phyloP scores from a whole-genome alignment of 139 green algal species.

The Gonium pectorale region DNA sequence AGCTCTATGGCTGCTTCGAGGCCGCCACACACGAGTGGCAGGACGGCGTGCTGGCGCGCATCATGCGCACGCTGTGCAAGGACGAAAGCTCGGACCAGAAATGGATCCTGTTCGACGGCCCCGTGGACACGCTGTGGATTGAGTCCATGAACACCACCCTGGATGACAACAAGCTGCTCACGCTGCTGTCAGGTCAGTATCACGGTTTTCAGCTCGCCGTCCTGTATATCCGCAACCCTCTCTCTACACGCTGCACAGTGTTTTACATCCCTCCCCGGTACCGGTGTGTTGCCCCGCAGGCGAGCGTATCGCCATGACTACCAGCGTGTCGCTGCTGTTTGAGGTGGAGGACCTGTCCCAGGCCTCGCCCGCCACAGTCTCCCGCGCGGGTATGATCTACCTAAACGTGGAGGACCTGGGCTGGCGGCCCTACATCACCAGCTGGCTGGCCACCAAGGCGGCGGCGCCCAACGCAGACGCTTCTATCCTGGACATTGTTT shows the following conservation, averaged over 20 bases:
- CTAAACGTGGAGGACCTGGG: conserved; percentile 88
- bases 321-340: conserved; percentile 83
- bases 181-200: conserved; percentile 74
- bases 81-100: conserved; percentile 78
- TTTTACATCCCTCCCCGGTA: no score
- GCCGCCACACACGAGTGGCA: conserved; percentile 80
- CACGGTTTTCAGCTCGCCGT: no score
- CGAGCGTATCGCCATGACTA: conserved; percentile 84
- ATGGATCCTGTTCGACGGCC: conserved; percentile 88
- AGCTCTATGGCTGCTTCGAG: conserved; percentile 90
- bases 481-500: conserved; percentile 62
- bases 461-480: conserved; percentile 36
- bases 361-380: conserved; percentile 79
- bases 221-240: no score
- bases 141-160: conserved; percentile 89
- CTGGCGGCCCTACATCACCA: conserved; percentile 78
- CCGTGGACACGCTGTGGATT: conserved; percentile 91
- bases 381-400: conserved; percentile 87
- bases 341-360: conserved; percentile 88
- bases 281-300: conserved; percentile 59
- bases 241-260: no score
- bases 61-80: conserved; percentile 83
- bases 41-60: conserved; percentile 79
- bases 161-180: conserved; percentile 91
- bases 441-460: conserved; percentile 71